Conservation (phyloP, 129 eudicot genomes). For the Oenanthe sinensis region DNA sequence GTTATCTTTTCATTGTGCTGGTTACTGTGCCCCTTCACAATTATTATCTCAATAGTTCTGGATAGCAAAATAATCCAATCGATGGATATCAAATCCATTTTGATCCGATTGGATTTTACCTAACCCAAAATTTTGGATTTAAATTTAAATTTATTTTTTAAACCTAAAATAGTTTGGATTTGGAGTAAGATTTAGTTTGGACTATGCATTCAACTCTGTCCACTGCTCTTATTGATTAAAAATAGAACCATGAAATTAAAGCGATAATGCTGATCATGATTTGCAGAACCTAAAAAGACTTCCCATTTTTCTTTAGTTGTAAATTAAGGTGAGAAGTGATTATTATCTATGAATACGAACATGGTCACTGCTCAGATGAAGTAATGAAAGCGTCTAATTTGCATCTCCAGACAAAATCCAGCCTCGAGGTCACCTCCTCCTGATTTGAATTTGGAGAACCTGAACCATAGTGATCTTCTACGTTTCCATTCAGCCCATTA, state of each 20-base stretch:
- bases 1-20: background rate
- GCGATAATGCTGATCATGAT: background rate
- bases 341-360: background rate
- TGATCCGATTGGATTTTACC: no score
- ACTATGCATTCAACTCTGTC: background rate
- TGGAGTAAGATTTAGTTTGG: no score
- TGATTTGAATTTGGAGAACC: background rate
- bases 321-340: background rate
- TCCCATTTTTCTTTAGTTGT: background rate
- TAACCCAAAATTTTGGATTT: no score
- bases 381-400: background rate
- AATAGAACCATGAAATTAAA: background rate
- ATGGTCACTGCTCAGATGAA: background rate
- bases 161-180: no score
- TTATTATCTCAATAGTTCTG: no score
- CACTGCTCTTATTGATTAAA: background rate
- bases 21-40: no score
- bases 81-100: no score
- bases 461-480: background rate
- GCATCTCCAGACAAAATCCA: background rate
- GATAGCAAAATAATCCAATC: no score
- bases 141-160: no score
- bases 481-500: background rate
- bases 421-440: background rate
- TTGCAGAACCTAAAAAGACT: background rate